These are phyloP conservation scores for Quercus mongolica DNA, from an alignment of 306 rosid species.

Conservation along the genomic window DNA sequence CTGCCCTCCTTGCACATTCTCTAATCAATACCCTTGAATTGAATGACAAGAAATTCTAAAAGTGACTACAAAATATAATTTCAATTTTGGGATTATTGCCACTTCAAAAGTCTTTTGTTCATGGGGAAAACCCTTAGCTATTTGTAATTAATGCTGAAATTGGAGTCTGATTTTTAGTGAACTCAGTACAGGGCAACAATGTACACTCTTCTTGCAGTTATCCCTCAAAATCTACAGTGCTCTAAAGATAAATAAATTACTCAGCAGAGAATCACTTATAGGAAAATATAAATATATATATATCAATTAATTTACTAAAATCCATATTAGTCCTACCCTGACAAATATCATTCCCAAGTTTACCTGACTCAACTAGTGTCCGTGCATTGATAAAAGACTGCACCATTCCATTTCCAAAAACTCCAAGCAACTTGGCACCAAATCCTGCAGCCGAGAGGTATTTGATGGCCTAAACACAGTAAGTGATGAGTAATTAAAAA, in stretches of 20 bases:
- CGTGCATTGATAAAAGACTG: constrained; percentile 81
- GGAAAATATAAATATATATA: neutral
- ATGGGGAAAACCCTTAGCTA: neutral
- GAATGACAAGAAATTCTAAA: neutral
- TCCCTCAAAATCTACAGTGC: neutral
- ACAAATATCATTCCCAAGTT: constrained; percentile 9
- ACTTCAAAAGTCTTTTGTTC: neutral
- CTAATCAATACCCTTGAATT: neutral
- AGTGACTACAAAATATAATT: neutral
- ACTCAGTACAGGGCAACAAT: neutral
- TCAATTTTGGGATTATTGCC: neutral
- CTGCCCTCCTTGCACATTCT: neutral
- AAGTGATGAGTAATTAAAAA: constrained; percentile 29
- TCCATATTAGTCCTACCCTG: neutral
- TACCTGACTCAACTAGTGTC: constrained; percentile 71
- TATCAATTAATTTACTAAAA: neutral
- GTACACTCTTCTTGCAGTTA: neutral
- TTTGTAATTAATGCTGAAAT: neutral
- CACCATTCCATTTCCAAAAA: constrained; percentile 89
- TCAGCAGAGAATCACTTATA: neutral
- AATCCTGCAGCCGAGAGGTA: constrained; percentile 91
- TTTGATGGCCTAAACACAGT: constrained; percentile 71
- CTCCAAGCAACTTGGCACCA: constrained; percentile 89
- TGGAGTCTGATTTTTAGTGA: neutral
- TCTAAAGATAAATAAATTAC: neutral